These are phyloP conservation scores for Moesziomyces globuligerus DNA, from an alignment of 1,284 basidiomycete species.

Conservation along the genomic window DNA sequence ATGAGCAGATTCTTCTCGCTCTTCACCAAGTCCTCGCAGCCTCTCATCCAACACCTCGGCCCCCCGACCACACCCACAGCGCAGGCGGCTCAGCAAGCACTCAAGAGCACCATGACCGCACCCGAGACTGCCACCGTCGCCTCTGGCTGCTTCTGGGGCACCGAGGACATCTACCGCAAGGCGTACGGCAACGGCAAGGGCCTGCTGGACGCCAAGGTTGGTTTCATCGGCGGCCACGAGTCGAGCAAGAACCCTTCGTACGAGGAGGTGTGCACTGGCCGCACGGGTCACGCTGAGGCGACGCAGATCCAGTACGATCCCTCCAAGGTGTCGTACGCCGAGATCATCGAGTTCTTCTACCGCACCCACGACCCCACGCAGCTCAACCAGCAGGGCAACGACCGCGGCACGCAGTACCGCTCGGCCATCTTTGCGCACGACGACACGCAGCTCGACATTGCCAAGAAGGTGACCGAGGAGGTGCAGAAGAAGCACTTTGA, in stretches of 20 bases:
- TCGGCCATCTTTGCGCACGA: slow-evolving; percentile 88
- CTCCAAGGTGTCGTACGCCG: slow-evolving; percentile 77
- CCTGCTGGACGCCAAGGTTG: slow-evolving; percentile 57
- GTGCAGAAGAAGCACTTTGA: slow-evolving; percentile 81
- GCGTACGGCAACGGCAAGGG: slow-evolving; percentile 64
- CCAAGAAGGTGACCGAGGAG: slow-evolving; percentile 82
- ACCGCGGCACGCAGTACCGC: slow-evolving; percentile 77
- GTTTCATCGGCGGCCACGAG: slow-evolving; percentile 61
- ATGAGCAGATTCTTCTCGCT: slow-evolving; percentile 56
- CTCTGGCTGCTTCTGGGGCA: slow-evolving; percentile 66
- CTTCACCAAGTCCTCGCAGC: slow-evolving; percentile 44
- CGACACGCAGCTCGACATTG: slow-evolving; percentile 79
- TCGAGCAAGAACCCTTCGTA: slow-evolving; percentile 72
- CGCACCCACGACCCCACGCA: slow-evolving; percentile 93
- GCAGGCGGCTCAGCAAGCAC: slow-evolving; percentile 44
- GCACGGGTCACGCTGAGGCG: slow-evolving; percentile 90
- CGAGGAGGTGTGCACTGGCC: slow-evolving; percentile 76
- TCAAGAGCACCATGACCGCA: slow-evolving; percentile 34
- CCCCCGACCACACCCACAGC: slow-evolving; percentile 47
- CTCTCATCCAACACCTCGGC: slow-evolving; percentile 47
- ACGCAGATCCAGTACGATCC: slow-evolving; percentile 87
- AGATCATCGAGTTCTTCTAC: slow-evolving; percentile 75
- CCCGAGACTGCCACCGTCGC: slow-evolving; percentile 52
- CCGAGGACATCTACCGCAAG: slow-evolving; percentile 63
- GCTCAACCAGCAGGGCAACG: slow-evolving; percentile 67